A percentile compares a stretch with the other conserved stretches of the same genome.
These are phyloP conservation scores for Albizia julibrissin DNA, from an alignment of 306 rosid species.

Conservation along the genomic window DNA sequence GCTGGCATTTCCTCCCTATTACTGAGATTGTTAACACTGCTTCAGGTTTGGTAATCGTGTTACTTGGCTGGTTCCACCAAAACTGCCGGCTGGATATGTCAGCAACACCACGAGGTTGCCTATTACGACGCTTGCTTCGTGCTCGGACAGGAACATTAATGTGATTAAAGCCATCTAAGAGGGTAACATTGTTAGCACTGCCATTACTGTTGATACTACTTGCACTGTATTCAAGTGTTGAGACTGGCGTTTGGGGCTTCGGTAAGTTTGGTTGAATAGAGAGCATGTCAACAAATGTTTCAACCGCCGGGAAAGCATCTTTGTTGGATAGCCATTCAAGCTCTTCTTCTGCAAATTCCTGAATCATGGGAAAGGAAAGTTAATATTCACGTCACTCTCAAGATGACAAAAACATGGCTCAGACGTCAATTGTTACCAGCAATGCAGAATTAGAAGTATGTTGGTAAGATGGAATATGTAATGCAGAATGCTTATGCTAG, in stretches of 20 bases:
- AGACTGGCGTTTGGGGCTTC: slow-evolving; percentile 44
- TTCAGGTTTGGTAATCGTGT: background rate
- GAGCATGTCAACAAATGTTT: slow-evolving; percentile 42
- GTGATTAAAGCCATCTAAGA: slow-evolving; percentile 44
- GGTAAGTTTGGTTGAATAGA: slow-evolving; percentile 30
- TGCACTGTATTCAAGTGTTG: slow-evolving; percentile 32
- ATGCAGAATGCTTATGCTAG: background rate
- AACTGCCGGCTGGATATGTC: slow-evolving; percentile 22
- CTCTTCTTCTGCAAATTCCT: slow-evolving; percentile 54
- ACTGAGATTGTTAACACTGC: background rate
- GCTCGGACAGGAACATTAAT: slow-evolving; percentile 45
- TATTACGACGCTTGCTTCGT: slow-evolving; percentile 41
- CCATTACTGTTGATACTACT: slow-evolving; percentile 1
- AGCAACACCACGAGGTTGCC: background rate
- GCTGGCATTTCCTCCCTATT: slow-evolving; percentile 49
- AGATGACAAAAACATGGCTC: background rate
- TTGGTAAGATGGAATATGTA: background rate
- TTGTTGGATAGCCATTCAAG: slow-evolving; percentile 67
- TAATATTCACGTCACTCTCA: background rate
- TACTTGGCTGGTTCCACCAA: slow-evolving; percentile 34
- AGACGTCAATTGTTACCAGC: background rate
- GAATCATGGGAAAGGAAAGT: background rate
- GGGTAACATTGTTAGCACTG: slow-evolving; percentile 23
- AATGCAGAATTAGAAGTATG: background rate
- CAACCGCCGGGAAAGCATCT: slow-evolving; percentile 56